Evolutionary conservation across 805 yeast genomes (phyloP).

Genomic region (Limtongia smithiae): DNA sequence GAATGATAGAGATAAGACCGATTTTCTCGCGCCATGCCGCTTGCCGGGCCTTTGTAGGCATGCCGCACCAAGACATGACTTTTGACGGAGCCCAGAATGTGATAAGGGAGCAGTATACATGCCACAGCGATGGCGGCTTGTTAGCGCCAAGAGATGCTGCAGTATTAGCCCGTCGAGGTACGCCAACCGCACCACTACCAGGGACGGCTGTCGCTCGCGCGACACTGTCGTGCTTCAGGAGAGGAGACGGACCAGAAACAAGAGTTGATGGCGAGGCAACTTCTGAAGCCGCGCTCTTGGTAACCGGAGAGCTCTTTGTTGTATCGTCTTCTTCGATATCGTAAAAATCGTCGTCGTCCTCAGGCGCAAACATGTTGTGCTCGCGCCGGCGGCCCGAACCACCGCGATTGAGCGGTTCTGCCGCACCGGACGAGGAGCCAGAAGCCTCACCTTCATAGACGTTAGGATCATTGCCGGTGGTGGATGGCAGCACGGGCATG

Average conservation of each 20-base stretch:
- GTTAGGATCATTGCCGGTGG: conserved; percentile 67
- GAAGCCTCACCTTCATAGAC: conserved; percentile 13
- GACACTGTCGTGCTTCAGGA: background rate
- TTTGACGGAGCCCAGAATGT: conserved; percentile 94
- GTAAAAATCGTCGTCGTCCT: conserved; percentile 3
- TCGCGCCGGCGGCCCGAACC: background rate
- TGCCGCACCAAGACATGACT: conserved; percentile 64
- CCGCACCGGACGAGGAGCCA: conserved; percentile 1
- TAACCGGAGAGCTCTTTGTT: conserved; percentile 15
- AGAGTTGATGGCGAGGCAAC: background rate
- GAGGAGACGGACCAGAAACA: background rate
- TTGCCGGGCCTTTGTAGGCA: conserved; percentile 75
- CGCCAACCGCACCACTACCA: conserved; percentile 1
- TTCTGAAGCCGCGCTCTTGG: conserved; percentile 2
- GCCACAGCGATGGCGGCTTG: conserved; percentile 53
- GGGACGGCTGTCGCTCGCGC: background rate
- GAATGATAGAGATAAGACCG: conserved; percentile 72
- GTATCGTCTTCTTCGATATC: conserved; percentile 17
- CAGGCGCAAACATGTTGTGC: background rate
- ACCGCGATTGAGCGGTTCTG: background rate
- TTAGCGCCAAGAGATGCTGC: too few species aligned
- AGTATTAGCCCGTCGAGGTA: too few species aligned
- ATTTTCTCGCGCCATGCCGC: conserved; percentile 97
- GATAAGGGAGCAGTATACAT: conserved; percentile 67
- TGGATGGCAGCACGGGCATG: conserved; percentile 61